Percentiles rank a stretch among this genome's conserved stretches.
These are phyloP conservation scores for Pichia exigua DNA, from an alignment of 805 yeast genomes.

Conservation along the genomic window DNA sequence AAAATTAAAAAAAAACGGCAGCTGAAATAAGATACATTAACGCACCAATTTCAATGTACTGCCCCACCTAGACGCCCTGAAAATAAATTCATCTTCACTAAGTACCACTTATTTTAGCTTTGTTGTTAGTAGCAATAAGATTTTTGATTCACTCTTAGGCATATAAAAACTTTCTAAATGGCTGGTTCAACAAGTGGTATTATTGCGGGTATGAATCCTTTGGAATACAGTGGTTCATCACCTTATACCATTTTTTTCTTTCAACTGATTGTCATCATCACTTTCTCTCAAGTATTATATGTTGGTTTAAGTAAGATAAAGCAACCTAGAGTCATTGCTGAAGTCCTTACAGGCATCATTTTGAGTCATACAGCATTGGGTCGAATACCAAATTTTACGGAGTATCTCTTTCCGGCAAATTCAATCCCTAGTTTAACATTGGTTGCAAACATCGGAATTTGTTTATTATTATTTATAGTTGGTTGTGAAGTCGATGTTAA, in stretches of 20 bases:
- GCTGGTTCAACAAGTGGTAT: conserved; percentile 37
- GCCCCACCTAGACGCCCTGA: too few relatives aligned
- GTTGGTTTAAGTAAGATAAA: conserved; percentile 51
- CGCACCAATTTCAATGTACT: too few relatives aligned
- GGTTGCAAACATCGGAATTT: conserved; percentile 68
- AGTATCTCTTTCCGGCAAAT: conserved; percentile 52
- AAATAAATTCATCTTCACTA: too few relatives aligned
- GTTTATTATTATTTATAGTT: conserved; percentile 64
- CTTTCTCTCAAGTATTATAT: conserved; percentile 52
- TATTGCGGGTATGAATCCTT: conserved; percentile 64
- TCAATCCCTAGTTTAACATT: conserved; percentile 59
- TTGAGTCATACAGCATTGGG: conserved; percentile 75
- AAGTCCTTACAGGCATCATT: conserved; percentile 68
- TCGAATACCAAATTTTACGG: conserved; percentile 57
- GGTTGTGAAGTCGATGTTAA: conserved; percentile 72
- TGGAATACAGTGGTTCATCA: conserved; percentile 45
- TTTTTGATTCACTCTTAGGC: background rate
- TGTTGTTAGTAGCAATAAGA: too few relatives aligned
- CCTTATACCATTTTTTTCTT: conserved; percentile 67
- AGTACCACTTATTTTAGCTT: too few relatives aligned
- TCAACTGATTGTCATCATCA: conserved; percentile 56
- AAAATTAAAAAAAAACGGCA: too few relatives aligned
- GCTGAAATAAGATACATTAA: too few relatives aligned
- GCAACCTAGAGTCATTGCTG: conserved; percentile 79
- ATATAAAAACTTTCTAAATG: background rate